Evolutionary conservation across 805 yeast species (phyloP), one percentile per base, ranked within the genome.

Genomic region (Jamesozyma piceae): DNA sequence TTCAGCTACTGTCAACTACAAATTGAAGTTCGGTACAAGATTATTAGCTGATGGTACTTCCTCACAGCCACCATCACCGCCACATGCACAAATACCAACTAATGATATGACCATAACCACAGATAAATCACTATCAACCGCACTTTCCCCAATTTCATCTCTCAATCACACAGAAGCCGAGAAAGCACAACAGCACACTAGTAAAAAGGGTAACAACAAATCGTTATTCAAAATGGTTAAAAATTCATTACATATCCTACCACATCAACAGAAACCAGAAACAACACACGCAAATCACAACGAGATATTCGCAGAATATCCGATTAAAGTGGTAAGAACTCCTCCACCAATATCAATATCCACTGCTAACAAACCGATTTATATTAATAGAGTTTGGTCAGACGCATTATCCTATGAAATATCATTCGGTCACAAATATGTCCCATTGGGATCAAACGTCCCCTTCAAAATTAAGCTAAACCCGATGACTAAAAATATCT

Each of bases 361-460:
- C 0, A 66, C 72, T 1, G 65, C 67, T 4, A 82, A 82, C 55
- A 84, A 82, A 55, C 87, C 94, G 0, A 76, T 84, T 14, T 82
- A 78, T 57, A 86, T 84, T 27, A 82, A 81, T 57, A 70, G 86
- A 49, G 71, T 78, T 1, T 84, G 94, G 94, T 77, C 79, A 51
- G 80, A 82, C 44, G 60, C 86, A 0, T 62, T 84, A 30, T 77
- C 78, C 42, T 84, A 84, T 58, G 82, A 82, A 50, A 71, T 84
- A 9, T 74, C 87, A 0, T 72, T 84, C 45, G 89, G 88, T 0
- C 73, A 72, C 44, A 84, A 83, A 55, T 84, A 72, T 57, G 77
- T 83, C 10, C 68, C 83, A 1, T 62, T 84, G 38, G 82, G 84
- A 2, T 71, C 78, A 11, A 77, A 73, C 65, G 64, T 64, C 53